Conservation (phyloP, 176 grass and related monocot species). For the Oryza glaberrima region DNA sequence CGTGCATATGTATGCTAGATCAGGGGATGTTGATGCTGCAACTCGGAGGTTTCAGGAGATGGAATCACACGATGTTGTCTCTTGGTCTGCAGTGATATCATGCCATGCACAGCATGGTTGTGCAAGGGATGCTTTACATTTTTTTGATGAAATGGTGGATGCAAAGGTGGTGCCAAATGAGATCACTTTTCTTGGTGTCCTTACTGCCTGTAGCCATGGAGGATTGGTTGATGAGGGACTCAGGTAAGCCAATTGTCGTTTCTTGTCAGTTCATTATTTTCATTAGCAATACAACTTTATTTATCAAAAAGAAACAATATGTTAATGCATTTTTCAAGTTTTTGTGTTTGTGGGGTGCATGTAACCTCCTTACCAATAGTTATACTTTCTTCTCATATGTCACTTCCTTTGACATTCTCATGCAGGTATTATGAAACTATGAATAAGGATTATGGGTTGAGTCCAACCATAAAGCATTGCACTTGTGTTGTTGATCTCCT, state of each 20-base stretch:
- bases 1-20: constrained; percentile 83
- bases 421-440: constrained; percentile 72
- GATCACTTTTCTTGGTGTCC: constrained; percentile 74
- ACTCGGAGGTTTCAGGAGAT: constrained; percentile 68
- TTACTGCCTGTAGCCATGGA: constrained; percentile 83
- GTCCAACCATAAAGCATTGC: constrained; percentile 61
- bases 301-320: not conserved
- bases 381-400: constrained; percentile 14
- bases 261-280: not conserved
- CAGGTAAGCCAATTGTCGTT: constrained; percentile 36
- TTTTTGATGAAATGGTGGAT: constrained; percentile 62
- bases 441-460: constrained; percentile 52
- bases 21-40: constrained; percentile 68
- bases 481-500: constrained; percentile 80
- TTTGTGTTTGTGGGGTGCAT: constrained; percentile 8
- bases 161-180: constrained; percentile 59
- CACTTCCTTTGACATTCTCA: constrained; percentile 14
- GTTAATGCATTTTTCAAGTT: not conserved
- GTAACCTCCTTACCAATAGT: not conserved
- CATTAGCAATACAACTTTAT: not conserved
- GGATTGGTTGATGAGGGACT: constrained; percentile 80
- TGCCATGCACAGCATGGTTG: constrained; percentile 73
- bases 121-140: constrained; percentile 51
- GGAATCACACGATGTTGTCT: constrained; percentile 59
- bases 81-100: constrained; percentile 83